Conservation (phyloP, 306 rosid genomes). For the Trifolium repens region DNA sequence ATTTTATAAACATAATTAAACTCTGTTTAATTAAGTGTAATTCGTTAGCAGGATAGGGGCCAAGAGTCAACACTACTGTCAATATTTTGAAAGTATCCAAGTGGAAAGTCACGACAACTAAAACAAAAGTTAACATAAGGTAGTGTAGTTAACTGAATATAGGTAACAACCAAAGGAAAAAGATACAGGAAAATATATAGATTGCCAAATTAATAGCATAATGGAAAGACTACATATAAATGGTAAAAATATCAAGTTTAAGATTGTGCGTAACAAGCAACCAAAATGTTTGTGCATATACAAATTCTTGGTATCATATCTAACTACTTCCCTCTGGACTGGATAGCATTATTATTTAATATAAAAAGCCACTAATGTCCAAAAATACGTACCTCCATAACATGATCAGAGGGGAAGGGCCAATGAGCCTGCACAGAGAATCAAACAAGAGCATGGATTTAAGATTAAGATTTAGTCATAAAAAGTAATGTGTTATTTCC, state of each 20-base stretch:
- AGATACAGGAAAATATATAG: neutral
- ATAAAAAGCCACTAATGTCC: conserved; percentile 18
- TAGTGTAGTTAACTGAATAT: neutral
- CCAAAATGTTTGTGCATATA: neutral
- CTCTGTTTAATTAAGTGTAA: neutral
- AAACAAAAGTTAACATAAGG: neutral
- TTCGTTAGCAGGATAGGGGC: neutral
- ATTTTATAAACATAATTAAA: neutral
- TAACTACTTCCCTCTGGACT: conserved; percentile 25
- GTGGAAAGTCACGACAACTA: neutral
- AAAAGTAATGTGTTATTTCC: conserved; percentile 14
- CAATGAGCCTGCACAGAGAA: conserved; percentile 83
- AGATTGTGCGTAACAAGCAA: conserved; percentile 5
- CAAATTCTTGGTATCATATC: neutral
- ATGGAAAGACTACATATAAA: neutral
- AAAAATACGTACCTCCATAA: conserved; percentile 72
- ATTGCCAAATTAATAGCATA: neutral
- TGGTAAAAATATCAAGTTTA: conserved; percentile 1
- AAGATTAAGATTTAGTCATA: neutral
- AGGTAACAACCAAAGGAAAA: neutral
- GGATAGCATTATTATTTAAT: conserved; percentile 24
- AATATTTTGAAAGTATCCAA: neutral
- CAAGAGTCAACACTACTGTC: neutral
- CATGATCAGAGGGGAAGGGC: conserved; percentile 80
- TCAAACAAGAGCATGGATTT: conserved; percentile 24